A percentile compares a stretch with the other conserved stretches of the same genome.
phyloP scores from a whole-genome alignment of 1,139 yeast genomes.

The Candida neerlandica region DNA sequence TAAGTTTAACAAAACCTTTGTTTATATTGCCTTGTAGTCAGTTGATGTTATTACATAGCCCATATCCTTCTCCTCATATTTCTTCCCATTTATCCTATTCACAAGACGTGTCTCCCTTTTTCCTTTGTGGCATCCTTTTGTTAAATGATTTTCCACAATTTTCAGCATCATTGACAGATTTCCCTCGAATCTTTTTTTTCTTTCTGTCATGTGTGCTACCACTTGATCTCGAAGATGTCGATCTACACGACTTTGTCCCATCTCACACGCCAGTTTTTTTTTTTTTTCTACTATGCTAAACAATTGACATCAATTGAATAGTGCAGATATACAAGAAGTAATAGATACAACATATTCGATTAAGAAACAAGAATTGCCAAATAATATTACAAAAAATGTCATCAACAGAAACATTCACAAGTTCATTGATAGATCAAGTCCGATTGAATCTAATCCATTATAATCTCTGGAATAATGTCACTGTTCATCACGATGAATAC shows the following conservation, averaged over 20 bases:
- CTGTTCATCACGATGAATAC: conserved; percentile 17
- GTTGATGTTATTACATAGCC: too few relatives aligned
- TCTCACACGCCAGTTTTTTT: conserved; percentile 2
- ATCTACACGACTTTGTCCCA: neutral
- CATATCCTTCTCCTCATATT: too few relatives aligned
- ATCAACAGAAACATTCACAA: conserved; percentile 3
- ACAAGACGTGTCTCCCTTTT: too few relatives aligned
- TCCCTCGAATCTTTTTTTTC: neutral
- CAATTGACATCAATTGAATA: too few relatives aligned
- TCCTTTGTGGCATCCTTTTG: too few relatives aligned
- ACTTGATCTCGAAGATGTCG: neutral
- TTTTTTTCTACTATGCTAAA: neutral
- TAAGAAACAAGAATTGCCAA: neutral
- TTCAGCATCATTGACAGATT: neutral
- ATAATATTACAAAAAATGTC: neutral
- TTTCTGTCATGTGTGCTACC: neutral
- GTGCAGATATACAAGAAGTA: too few relatives aligned
- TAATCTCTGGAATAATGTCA: conserved; percentile 53
- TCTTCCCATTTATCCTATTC: too few relatives aligned
- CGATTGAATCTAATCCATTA: conserved; percentile 52
- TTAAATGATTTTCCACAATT: too few relatives aligned
- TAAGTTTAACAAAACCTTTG: too few relatives aligned
- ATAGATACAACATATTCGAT: too few relatives aligned
- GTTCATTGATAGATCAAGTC: conserved; percentile 26
- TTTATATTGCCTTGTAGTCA: too few relatives aligned